Evolutionary conservation across 1,139 yeast species (phyloP).

Genomic region (Debaryomyces coudertii): DNA sequence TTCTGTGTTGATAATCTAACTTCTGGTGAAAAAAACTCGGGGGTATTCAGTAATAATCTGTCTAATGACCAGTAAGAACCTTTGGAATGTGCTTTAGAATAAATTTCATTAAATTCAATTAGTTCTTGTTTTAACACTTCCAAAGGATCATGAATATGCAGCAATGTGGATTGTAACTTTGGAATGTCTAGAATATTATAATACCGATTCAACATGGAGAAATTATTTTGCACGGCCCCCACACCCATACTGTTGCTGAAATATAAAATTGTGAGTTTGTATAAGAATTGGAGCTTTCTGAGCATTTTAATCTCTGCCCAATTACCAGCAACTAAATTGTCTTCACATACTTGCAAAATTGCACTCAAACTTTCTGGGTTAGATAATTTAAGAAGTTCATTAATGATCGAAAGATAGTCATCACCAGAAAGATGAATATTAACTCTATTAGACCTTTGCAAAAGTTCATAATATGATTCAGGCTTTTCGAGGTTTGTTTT

Average conservation of each 20-base stretch:
- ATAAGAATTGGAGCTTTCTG: constrained; percentile 28
- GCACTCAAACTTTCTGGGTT: constrained; percentile 17
- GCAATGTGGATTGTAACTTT: constrained; percentile 13
- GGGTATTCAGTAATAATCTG: constrained; percentile 20
- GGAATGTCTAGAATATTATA: constrained; percentile 26
- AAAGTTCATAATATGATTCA: constrained; percentile 16
- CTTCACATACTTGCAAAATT: constrained; percentile 32
- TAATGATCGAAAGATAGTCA: constrained; percentile 23
- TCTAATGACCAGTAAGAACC: constrained; percentile 16
- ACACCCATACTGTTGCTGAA: constrained; percentile 19
- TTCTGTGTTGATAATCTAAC: constrained; percentile 23
- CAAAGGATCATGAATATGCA: constrained; percentile 8
- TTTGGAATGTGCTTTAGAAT: constrained; percentile 3
- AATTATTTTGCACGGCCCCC: constrained; percentile 20
- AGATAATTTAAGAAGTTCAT: constrained; percentile 17
- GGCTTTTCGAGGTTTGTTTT: constrained; percentile 11
- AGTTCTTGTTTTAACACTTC: constrained; percentile 14
- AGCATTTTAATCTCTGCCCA: constrained; percentile 30
- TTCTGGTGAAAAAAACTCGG: constrained; percentile 33
- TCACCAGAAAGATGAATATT: constrained; percentile 23
- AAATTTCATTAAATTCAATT: constrained; percentile 11
- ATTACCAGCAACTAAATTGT: constrained; percentile 33
- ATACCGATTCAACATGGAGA: constrained; percentile 29
- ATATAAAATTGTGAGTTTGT: constrained; percentile 27
- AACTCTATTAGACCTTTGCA: constrained; percentile 10